Percentiles rank a stretch among this genome's conserved stretches.
phyloP scores from a whole-genome alignment of 768 basidiomycete genomes.

The Tulasnella sp. region DNA sequence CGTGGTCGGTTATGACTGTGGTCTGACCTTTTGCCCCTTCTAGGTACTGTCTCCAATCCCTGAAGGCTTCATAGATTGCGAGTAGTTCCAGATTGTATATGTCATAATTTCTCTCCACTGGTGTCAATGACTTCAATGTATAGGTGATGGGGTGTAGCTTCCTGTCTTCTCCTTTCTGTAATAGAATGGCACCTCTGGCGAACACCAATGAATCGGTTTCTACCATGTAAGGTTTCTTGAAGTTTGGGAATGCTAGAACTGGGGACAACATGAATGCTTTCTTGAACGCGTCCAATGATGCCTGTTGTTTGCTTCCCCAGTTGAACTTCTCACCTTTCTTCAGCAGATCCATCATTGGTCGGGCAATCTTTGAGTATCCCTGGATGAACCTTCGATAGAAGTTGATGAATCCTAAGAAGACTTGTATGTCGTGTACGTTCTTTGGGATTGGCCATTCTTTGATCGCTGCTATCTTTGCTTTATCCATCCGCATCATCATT shows the following conservation, averaged over 20 bases:
- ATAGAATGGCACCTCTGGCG: neutral
- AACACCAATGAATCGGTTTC: neutral
- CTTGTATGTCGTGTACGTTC: slow-evolving; percentile 19
- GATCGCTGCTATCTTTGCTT: slow-evolving; percentile 21
- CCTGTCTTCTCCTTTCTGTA: neutral
- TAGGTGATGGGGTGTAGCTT: neutral
- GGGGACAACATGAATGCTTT: neutral
- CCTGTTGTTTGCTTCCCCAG: neutral
- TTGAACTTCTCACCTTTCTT: neutral
- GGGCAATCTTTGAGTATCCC: slow-evolving; percentile 17
- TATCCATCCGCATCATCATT: slow-evolving; percentile 20
- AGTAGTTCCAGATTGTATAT: slow-evolving; percentile 26
- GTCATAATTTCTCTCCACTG: slow-evolving; percentile 17
- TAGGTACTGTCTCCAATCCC: neutral
- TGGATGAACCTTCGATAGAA: slow-evolving; percentile 25
- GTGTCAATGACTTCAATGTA: neutral
- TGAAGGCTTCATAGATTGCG: slow-evolving; percentile 19
- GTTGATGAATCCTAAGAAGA: slow-evolving; percentile 25
- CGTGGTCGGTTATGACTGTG: neutral
- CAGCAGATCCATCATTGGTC: neutral
- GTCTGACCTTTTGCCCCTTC: neutral
- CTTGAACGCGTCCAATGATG: neutral
- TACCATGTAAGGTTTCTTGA: neutral
- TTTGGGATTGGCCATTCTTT: slow-evolving; percentile 21
- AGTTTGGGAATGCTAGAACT: slow-evolving; percentile 13